Evolutionary conservation across 1,284 basidiomycete genomes (phyloP).

Genomic region (Butyriboletus appendiculatus): DNA sequence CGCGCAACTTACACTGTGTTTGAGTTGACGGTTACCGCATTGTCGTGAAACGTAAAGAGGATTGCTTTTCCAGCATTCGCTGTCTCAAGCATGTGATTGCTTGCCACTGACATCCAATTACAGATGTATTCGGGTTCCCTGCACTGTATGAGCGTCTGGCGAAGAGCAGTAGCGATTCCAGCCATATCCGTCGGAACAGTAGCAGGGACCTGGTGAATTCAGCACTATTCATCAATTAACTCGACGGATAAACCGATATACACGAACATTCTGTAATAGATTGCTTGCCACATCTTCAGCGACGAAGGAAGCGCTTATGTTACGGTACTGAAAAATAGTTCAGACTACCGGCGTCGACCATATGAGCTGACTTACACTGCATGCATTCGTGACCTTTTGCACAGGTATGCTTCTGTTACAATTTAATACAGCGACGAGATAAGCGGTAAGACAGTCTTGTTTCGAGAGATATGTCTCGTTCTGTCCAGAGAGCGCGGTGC

Average conservation of each 20-base stretch:
- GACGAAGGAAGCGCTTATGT: slow-evolving; percentile 19
- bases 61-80: slow-evolving; percentile 26
- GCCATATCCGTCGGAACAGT: slow-evolving; percentile 16
- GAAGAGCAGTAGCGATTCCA: slow-evolving; percentile 27
- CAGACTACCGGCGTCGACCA: neutral
- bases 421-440: slow-evolving; percentile 29
- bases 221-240: neutral
- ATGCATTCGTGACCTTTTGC: slow-evolving; percentile 27
- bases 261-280: slow-evolving; percentile 31
- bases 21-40: slow-evolving; percentile 33
- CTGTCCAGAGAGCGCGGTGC: slow-evolving; percentile 11
- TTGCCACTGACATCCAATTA: slow-evolving; percentile 31
- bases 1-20: slow-evolving; percentile 27
- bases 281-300: slow-evolving; percentile 28
- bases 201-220: slow-evolving; percentile 15
- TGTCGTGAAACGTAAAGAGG: slow-evolving; percentile 21
- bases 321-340: slow-evolving; percentile 28
- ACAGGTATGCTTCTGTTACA: slow-evolving; percentile 8
- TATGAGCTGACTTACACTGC: slow-evolving; percentile 27
- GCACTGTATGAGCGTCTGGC: slow-evolving; percentile 25
- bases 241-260: neutral
- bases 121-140: slow-evolving; percentile 24
- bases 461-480: slow-evolving; percentile 15
- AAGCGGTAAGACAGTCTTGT: slow-evolving; percentile 38
- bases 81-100: slow-evolving; percentile 27